Percentiles rank a stretch among this genome's conserved stretches.
Conservation (phyloP, 352 stramenopile species). For the Pythium dissotocum region DNA sequence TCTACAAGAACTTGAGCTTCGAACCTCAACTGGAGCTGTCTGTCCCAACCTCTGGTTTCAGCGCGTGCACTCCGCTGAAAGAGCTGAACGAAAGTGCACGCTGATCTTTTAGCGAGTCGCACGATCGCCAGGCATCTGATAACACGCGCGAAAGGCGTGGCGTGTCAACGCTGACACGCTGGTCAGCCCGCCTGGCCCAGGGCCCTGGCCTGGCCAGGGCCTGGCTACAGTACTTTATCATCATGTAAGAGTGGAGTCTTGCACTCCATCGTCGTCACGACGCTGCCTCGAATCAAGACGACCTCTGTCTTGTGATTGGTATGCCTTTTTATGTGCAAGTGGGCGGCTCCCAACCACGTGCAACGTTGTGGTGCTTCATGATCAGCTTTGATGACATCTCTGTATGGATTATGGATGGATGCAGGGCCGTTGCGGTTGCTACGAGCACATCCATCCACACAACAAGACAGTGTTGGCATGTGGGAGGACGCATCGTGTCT, state of each 20-base stretch:
- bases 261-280: neutral
- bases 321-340: neutral
- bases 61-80: neutral
- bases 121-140: neutral
- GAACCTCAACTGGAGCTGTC: neutral
- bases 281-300: too few species aligned
- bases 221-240: too few species aligned
- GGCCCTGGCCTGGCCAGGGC: too few species aligned
- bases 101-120: neutral
- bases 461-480: too few species aligned
- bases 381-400: constrained; percentile 7
- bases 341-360: neutral
- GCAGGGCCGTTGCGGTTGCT: neutral
- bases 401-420: neutral
- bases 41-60: neutral
- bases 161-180: neutral
- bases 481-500: too few species aligned
- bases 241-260: too few species aligned
- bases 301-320: neutral
- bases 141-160: neutral
- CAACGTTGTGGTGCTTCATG: neutral
- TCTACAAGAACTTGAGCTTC: neutral
- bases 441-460: too few species aligned
- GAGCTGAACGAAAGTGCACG: neutral
- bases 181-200: too few species aligned